phyloP scores from a whole-genome alignment of 2,329 filamentous ascomycete species.

The Boeremia exigua region DNA sequence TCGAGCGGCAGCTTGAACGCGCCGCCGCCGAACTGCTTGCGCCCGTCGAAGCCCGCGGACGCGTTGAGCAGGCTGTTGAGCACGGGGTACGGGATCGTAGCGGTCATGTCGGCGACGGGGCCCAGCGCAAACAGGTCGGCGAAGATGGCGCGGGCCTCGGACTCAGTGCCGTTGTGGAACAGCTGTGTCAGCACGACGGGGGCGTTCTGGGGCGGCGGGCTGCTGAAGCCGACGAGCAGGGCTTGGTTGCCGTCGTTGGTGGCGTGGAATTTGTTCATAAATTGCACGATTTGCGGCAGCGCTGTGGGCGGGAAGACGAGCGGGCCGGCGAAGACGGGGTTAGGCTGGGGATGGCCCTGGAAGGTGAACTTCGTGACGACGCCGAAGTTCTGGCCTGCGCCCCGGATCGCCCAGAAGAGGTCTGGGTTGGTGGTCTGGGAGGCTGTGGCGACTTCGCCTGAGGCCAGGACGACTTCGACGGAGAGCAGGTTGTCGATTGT shows the following conservation, averaged over 20 bases:
- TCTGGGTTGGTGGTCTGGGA: conserved; percentile 32
- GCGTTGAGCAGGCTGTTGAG: conserved; percentile 45
- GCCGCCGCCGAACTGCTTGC: conserved; percentile 48
- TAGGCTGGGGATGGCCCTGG: conserved; percentile 38
- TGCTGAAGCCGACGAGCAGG: conserved; percentile 35
- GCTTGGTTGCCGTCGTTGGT: conserved; percentile 39
- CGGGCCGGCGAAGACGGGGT: conserved; percentile 45
- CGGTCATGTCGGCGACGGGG: conserved; percentile 9
- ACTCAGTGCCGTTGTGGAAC: conserved; percentile 47
- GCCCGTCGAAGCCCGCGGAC: conserved; percentile 40
- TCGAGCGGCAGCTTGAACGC: conserved; percentile 45
- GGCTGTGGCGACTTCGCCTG: conserved; percentile 45
- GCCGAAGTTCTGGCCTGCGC: conserved; percentile 47
- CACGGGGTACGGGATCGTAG: conserved; percentile 37
- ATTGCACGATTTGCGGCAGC: conserved; percentile 35
- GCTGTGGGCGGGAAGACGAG: conserved; percentile 43
- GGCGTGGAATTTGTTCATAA: conserved; percentile 39
- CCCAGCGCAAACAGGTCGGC: conserved; percentile 13
- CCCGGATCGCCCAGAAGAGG: conserved; percentile 51
- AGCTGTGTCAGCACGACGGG: conserved; percentile 38
- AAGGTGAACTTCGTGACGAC: conserved; percentile 53
- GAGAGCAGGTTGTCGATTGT: conserved; percentile 54
- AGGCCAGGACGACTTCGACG: conserved; percentile 42
- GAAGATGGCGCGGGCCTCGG: conserved; percentile 31
- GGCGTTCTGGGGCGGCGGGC: conserved; percentile 35